Evolutionary conservation across 257 asterid genomes (phyloP), one percentile per base, ranked within the genome.

Genomic region (Cruciata laevipes): DNA sequence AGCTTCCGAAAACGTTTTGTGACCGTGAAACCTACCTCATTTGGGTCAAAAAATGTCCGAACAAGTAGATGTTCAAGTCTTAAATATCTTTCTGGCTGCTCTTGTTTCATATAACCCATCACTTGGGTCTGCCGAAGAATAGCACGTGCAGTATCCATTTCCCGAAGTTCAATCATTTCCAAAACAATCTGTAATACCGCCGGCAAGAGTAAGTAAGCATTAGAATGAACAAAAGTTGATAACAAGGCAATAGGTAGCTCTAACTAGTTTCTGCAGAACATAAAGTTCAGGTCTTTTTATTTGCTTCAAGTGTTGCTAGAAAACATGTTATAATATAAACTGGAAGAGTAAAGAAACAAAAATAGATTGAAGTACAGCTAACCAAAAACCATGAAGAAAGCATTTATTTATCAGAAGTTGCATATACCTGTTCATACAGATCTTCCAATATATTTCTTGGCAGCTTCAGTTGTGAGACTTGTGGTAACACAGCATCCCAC

Each of bases 121-220:
- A 85, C 98, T 74, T 90, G 97, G 69, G 98, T 93, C 75, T 93
- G 97, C 78, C 98, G 86, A 74, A 93, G 76, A 77, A 93, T 88
- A 72, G 98, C 91, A 60, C 98, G 96, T 30, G 98, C 96, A 12
- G 97, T 93, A 71, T 93, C 99, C 81, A 87, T 85, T 87, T 93
- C 99, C 73, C 98, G 89, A 71, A 93, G 95, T 82, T 93, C 99
- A 81, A 93, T 93, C 99, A 93, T 93, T 83, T 93, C 97, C 58
- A 93, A 69, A 69, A 93, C 99, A 83, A 93, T 93, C 97, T 93
- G 74, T 38, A 32, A 32, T 7, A 30, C 6, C 17, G 69, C 64
- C 17, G 52, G 56, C 16, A 57, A 57, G 55, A 76, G 44, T 16
- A 32, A 6, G 56, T 32, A 7, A 60, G 61, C 49, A 47, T 14